These are phyloP conservation scores for Termitomyces sp. DNA, from an alignment of 768 basidiomycete species.

Conservation along the genomic window DNA sequence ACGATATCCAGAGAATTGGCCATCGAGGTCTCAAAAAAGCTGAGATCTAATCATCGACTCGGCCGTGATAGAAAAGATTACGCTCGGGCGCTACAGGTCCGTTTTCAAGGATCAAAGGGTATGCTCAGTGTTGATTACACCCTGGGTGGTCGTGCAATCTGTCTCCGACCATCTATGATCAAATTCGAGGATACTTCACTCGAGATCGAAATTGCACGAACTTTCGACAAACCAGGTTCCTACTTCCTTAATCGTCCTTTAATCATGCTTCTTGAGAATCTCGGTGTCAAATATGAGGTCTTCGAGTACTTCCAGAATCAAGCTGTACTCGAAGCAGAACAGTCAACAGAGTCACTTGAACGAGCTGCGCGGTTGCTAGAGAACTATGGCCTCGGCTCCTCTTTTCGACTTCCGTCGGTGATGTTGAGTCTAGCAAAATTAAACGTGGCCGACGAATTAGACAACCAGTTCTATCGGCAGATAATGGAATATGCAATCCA, in stretches of 20 bases:
- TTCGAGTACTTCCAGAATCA: conserved; percentile 52
- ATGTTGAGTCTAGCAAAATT: conserved; percentile 48
- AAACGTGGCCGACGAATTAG: conserved; percentile 29
- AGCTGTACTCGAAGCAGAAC: conserved; percentile 45
- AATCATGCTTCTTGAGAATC: conserved; percentile 60
- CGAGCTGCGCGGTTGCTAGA: conserved; percentile 50
- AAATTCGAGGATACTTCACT: conserved; percentile 56
- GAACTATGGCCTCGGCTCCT: conserved; percentile 50
- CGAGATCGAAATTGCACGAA: conserved; percentile 59
- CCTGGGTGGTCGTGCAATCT: conserved; percentile 45
- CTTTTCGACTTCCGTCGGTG: conserved; percentile 53
- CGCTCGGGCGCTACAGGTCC: conserved; percentile 55
- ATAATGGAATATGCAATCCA: conserved; percentile 52
- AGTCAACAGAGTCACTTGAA: conserved; percentile 37
- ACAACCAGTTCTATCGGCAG: conserved; percentile 46
- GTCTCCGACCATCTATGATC: conserved; percentile 58
- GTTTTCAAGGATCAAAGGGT: conserved; percentile 64
- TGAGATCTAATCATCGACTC: conserved; percentile 33
- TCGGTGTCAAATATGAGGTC: conserved; percentile 51
- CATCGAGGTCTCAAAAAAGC: conserved; percentile 39
- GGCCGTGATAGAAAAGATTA: conserved; percentile 26
- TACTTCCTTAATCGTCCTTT: conserved; percentile 62
- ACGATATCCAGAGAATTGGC: conserved; percentile 56
- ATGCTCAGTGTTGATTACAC: conserved; percentile 56
- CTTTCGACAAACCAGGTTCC: conserved; percentile 55